A percentile compares a stretch with the other conserved stretches of the same genome.
Conservation (phyloP, 176 grass and related monocot species). For the Paspalum notatum region DNA sequence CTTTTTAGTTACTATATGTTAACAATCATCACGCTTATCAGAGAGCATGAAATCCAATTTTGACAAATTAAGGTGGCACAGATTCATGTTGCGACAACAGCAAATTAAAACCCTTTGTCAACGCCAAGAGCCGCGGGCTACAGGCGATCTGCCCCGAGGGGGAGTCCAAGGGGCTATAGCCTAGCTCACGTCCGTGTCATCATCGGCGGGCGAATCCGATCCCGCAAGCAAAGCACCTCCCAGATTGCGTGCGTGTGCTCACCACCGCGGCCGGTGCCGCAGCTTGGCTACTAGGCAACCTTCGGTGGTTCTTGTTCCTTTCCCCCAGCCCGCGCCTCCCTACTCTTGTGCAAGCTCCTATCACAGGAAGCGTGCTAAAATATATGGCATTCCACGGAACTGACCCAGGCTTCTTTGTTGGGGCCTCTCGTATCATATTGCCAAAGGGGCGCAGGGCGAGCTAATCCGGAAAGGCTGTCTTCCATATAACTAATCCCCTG, state of each 20-base stretch:
- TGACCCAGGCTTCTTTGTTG: neutral
- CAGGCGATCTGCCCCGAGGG: neutral
- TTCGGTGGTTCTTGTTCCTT: neutral
- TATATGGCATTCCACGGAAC: too few species aligned
- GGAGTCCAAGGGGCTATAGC: neutral
- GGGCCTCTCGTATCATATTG: neutral
- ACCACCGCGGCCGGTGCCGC: neutral
- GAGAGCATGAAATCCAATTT: too few species aligned
- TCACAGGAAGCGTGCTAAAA: neutral
- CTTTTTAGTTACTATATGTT: too few species aligned
- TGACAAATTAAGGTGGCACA: too few species aligned
- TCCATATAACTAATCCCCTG: neutral
- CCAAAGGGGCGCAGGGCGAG: neutral
- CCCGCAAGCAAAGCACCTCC: neutral
- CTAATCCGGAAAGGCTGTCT: neutral
- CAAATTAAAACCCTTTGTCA: neutral
- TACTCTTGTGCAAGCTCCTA: too few species aligned
- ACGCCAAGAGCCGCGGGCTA: neutral
- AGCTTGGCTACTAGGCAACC: neutral
- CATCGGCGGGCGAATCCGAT: conserved; percentile 14
- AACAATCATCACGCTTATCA: too few species aligned
- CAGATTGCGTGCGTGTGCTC: neutral
- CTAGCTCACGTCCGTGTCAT: neutral
- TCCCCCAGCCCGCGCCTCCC: neutral
- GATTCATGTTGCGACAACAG: too few species aligned